A percentile compares a stretch with the other conserved stretches of the same genome.
These are phyloP conservation scores for Colletotrichum tropicale DNA, from an alignment of 2,329 filamentous ascomycete species.

Conservation along the genomic window DNA sequence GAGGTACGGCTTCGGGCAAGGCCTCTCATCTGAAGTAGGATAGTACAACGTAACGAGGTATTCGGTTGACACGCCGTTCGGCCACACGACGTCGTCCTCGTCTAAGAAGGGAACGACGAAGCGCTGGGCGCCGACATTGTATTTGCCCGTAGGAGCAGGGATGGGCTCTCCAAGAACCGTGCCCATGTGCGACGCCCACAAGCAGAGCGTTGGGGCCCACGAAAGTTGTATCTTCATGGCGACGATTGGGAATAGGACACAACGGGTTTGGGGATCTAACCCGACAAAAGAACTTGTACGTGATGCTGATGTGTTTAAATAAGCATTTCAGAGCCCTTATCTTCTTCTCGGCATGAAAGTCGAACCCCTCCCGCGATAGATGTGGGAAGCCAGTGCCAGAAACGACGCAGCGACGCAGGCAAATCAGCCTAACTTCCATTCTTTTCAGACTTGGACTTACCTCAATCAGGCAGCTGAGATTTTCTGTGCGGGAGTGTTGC, in stretches of 20 bases:
- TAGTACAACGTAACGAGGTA: conserved; percentile 21
- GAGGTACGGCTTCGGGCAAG: conserved; percentile 4
- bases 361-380: not conserved
- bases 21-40: not conserved
- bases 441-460: not conserved
- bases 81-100: not conserved
- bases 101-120: conserved; percentile 1
- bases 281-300: rapidly evolving
- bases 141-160: not conserved
- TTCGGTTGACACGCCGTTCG: conserved; percentile 6
- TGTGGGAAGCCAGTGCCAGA: not conserved
- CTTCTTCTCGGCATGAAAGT: not conserved
- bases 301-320: not conserved
- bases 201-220: not conserved
- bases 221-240: not conserved
- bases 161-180: not conserved
- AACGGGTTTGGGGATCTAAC: rapidly evolving
- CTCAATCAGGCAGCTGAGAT: not conserved
- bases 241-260: rapidly evolving
- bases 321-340: not conserved
- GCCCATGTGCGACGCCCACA: not conserved
- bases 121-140: conserved; percentile 18
- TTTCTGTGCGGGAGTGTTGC: not conserved
- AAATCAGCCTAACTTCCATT: not conserved
- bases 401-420: not conserved